These are phyloP conservation scores for Teratosphaeria gauchensis DNA, from an alignment of 2,329 filamentous ascomycete species.

Conservation along the genomic window DNA sequence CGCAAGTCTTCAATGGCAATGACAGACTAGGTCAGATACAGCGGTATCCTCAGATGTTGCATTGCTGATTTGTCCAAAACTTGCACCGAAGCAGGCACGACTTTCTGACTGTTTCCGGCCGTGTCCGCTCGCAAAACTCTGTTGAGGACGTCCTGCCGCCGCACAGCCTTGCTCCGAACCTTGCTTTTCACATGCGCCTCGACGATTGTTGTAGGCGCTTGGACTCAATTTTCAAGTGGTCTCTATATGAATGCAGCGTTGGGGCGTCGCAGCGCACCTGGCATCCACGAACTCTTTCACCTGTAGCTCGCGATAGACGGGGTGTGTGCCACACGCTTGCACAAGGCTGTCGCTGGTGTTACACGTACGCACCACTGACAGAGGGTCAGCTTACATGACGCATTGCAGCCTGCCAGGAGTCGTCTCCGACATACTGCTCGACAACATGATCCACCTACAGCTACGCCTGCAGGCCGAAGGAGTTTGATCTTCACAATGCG, in stretches of 20 bases:
- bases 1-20: background rate
- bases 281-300: background rate
- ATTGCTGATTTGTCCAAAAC: background rate
- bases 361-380: background rate
- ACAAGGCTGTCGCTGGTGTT: background rate
- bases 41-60: background rate
- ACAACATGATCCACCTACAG: background rate
- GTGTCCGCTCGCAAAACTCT: background rate
- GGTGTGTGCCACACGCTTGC: background rate
- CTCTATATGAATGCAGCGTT: background rate
- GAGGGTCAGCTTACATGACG: background rate
- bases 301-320: background rate
- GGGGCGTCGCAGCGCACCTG: too few relatives aligned
- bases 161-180: background rate
- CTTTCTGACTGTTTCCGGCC: background rate
- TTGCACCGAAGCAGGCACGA: background rate
- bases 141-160: background rate
- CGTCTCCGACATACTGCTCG: background rate
- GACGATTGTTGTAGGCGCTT: background rate
- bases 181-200: background rate
- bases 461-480: background rate
- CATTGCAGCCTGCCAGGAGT: background rate
- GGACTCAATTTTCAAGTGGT: background rate
- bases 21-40: background rate
- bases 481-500: background rate